phyloP scores from a whole-genome alignment of 2,329 filamentous ascomycete genomes.

The Hansfordia pulvinata region DNA sequence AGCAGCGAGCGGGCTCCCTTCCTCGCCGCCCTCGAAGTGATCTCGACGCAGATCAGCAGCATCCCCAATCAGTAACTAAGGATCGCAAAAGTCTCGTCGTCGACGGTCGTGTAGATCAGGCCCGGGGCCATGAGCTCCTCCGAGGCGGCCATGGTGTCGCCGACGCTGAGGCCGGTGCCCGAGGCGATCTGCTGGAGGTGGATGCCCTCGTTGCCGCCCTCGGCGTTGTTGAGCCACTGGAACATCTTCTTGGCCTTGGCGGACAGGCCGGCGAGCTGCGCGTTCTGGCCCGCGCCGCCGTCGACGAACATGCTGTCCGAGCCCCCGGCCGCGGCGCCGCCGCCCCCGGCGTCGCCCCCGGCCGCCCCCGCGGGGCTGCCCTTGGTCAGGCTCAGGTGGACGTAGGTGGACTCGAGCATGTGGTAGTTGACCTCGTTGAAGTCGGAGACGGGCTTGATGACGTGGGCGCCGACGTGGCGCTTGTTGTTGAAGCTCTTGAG shows the following conservation, averaged over 20 bases:
- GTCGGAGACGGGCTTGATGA: constrained; percentile 67
- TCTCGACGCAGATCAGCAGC: too few relatives aligned
- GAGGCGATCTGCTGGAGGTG: constrained; percentile 66
- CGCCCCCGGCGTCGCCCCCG: constrained; percentile 17
- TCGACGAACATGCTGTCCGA: constrained; percentile 44
- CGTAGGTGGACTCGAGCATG: constrained; percentile 75
- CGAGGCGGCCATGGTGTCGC: constrained; percentile 61
- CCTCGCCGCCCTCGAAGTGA: too few relatives aligned
- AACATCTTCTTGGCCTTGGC: constrained; percentile 55
- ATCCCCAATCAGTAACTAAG: constrained; percentile 50
- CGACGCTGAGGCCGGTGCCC: constrained; percentile 48
- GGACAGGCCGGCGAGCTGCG: constrained; percentile 34
- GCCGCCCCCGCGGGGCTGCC: constrained; percentile 35
- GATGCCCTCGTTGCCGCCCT: constrained; percentile 69
- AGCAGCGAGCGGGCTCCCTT: too few relatives aligned
- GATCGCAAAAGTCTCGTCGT: constrained; percentile 85
- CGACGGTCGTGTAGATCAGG: constrained; percentile 78
- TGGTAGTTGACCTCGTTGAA: constrained; percentile 92
- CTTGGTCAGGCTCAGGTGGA: constrained; percentile 72
- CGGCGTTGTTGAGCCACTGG: constrained; percentile 49
- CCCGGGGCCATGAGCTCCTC: constrained; percentile 67
- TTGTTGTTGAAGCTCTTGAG: constrained; percentile 78
- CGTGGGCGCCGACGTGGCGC: constrained; percentile 65
- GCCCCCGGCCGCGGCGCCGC: constrained; percentile 20
- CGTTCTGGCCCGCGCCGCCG: constrained; percentile 21